These are phyloP conservation scores for Hydnomerulius pinastri DNA, from an alignment of 768 basidiomycete genomes.

Conservation along the genomic window DNA sequence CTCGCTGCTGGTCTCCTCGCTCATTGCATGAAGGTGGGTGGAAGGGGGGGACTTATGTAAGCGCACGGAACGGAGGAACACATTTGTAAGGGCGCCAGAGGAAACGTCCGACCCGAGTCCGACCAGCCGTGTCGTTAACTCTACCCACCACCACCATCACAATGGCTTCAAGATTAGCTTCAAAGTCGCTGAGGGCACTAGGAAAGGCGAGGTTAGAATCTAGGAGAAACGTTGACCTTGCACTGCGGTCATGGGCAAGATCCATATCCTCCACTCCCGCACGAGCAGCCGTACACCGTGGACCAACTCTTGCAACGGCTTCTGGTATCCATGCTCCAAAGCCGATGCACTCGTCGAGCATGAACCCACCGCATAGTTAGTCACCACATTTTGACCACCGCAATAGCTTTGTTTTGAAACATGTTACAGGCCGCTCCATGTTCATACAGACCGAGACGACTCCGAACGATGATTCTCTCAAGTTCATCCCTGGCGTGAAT, in stretches of 20 bases:
- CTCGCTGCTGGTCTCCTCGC: not conserved
- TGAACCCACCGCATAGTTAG: conserved; percentile 39
- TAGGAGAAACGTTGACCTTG: conserved; percentile 8
- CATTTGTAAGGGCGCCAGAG: too few species aligned
- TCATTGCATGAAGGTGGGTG: conserved; percentile 3
- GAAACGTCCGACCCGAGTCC: not conserved
- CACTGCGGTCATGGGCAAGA: conserved; percentile 23
- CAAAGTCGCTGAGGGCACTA: conserved; percentile 17
- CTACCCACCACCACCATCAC: not conserved
- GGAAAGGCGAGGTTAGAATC: not conserved
- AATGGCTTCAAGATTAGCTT: conserved; percentile 21
- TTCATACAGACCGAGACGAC: conserved; percentile 99
- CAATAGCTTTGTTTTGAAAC: not conserved
- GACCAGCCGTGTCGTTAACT: not conserved
- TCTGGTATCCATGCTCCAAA: conserved; percentile 26
- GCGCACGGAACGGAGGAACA: conserved; percentile 1
- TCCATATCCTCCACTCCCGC: conserved; percentile 23
- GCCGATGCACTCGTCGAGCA: not conserved
- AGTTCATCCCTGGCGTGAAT: conserved; percentile 91
- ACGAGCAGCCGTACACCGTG: conserved; percentile 28
- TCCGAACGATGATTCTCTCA: conserved; percentile 95
- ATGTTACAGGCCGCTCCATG: conserved; percentile 73
- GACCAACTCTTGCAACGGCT: conserved; percentile 36
- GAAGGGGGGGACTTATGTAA: conserved; percentile 22
- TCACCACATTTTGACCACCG: not conserved